Conservation (phyloP, 1,284 basidiomycete genomes). For the Tilletia setariae region DNA sequence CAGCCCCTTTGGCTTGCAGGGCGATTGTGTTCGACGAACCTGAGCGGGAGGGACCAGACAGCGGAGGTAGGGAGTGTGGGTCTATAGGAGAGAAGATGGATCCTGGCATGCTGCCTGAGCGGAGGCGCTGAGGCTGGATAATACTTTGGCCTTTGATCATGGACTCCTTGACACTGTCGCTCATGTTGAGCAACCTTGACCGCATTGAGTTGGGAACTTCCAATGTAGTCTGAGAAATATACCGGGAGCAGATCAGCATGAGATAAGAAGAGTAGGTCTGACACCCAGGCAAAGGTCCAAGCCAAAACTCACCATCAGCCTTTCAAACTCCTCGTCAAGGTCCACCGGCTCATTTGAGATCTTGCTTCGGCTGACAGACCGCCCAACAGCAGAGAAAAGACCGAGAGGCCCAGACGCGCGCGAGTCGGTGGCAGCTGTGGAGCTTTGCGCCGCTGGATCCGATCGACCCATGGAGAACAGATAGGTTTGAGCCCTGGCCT, state of each 20-base stretch:
- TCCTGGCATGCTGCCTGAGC: conserved; percentile 17
- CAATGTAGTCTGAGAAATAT: conserved; percentile 28
- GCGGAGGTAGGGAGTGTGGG: conserved; percentile 20
- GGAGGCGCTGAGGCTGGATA: background rate
- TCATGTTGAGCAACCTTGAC: conserved; percentile 72
- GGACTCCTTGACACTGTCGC: conserved; percentile 76
- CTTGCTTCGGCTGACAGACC: conserved; percentile 1
- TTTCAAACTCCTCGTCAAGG: conserved; percentile 39
- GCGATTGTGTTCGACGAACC: conserved; percentile 16
- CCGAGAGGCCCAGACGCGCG: background rate
- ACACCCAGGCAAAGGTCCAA: conserved; percentile 61
- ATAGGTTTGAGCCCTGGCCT: background rate
- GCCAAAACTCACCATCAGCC: conserved; percentile 26
- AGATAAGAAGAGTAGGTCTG: conserved; percentile 61
- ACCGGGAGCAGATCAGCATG: no score
- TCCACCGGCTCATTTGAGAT: conserved; percentile 13
- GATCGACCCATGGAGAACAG: no score
- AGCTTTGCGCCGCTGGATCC: background rate
- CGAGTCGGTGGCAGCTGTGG: background rate
- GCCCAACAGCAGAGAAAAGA: background rate
- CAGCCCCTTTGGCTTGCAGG: conserved; percentile 20
- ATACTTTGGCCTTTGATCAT: conserved; percentile 73
- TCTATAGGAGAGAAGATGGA: conserved; percentile 1
- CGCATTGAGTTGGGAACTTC: conserved; percentile 72
- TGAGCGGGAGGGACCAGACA: conserved; percentile 27